Percentiles rank a stretch among this genome's conserved stretches.
Conservation (phyloP, 345 rosid species). For the Brassica rapa region DNA sequence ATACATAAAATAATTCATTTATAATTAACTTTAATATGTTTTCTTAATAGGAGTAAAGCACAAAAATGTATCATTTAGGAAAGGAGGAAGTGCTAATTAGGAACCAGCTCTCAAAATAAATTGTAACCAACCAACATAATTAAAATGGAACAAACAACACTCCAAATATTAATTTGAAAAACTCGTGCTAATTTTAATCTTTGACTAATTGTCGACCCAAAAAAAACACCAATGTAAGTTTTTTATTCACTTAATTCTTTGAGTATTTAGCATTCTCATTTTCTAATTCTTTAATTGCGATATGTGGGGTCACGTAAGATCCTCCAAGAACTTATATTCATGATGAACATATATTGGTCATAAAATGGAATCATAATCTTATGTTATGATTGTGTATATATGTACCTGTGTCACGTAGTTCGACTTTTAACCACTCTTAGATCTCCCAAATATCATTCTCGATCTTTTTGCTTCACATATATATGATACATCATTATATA, state of each 20-base stretch:
- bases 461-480: slow-evolving; percentile 32
- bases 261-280: not conserved
- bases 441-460: slow-evolving; percentile 41
- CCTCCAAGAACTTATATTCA: slow-evolving; percentile 24
- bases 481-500: slow-evolving; percentile 33
- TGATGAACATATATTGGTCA: slow-evolving; percentile 36
- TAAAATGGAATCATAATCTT: slow-evolving; percentile 65
- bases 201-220: not conserved
- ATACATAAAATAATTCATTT: not conserved
- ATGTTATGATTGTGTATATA: slow-evolving; percentile 35
- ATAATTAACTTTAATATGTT: not conserved
- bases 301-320: slow-evolving; percentile 37
- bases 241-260: not conserved
- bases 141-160: not conserved
- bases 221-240: not conserved
- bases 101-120: not conserved
- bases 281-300: slow-evolving; percentile 2
- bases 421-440: slow-evolving; percentile 57
- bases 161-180: not conserved
- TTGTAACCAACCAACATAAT: not conserved
- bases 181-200: not conserved
- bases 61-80: not conserved
- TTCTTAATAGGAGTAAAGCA: not conserved
- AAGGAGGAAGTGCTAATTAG: not conserved
- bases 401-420: slow-evolving; percentile 52